These are phyloP conservation scores for Letharia lupina DNA, from an alignment of 495 filamentous ascomycete genomes.

Conservation along the genomic window DNA sequence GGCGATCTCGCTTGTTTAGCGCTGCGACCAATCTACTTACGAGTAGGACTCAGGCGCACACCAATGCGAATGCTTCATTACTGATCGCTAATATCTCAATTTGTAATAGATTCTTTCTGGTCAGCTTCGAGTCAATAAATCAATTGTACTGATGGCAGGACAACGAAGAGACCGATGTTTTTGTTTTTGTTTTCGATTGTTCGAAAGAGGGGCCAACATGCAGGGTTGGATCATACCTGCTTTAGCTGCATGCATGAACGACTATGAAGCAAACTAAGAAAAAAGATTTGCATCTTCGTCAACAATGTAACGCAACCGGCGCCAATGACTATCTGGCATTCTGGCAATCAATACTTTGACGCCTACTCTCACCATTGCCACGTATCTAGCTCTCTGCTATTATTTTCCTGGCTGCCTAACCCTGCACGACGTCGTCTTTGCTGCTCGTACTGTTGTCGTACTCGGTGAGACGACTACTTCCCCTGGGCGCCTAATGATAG, in stretches of 20 bases:
- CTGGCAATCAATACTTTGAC: neutral
- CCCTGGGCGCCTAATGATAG: neutral
- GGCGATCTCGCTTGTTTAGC: conserved; percentile 1
- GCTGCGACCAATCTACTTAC: neutral
- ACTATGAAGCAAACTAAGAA: neutral
- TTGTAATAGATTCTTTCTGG: neutral
- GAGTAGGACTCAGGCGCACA: neutral
- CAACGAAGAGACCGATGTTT: neutral
- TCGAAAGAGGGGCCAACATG: neutral
- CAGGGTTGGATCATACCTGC: neutral
- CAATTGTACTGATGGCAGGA: neutral
- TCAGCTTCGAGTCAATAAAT: neutral
- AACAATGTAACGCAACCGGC: neutral
- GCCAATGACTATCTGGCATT: neutral
- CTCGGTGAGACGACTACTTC: neutral
- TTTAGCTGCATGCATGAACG: conserved; percentile 7
- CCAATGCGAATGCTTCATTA: neutral
- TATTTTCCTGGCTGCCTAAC: neutral
- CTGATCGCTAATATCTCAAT: neutral
- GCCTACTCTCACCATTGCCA: neutral
- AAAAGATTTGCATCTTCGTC: neutral
- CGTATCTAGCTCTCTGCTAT: conserved; percentile 11
- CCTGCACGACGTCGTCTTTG: neutral
- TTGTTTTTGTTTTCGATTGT: neutral
- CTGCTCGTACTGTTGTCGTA: neutral